Conservation (phyloP, 768 basidiomycete genomes). For the Calocybe indica region DNA sequence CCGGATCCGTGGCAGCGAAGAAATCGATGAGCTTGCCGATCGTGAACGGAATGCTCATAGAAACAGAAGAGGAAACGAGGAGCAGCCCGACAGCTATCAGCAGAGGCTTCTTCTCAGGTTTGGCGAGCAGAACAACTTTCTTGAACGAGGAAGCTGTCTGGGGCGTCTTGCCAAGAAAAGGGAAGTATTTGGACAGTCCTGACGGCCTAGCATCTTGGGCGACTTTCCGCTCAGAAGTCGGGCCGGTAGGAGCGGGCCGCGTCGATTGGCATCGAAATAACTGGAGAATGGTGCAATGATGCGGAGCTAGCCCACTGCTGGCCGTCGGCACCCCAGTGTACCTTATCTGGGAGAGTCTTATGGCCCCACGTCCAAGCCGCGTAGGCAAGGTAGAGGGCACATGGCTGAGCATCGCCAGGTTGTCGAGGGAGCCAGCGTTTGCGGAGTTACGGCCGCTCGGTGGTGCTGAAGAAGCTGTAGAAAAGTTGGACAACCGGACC, state of each 20-base stretch:
- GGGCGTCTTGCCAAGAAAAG: constrained; percentile 12
- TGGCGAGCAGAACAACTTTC: constrained; percentile 75
- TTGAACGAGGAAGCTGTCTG: constrained; percentile 56
- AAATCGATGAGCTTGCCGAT: constrained; percentile 94
- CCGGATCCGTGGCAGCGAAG: constrained; percentile 71
- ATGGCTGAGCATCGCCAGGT: neutral
- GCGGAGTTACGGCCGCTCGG: neutral
- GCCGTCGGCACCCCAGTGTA: no score
- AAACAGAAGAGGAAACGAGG: constrained; percentile 82
- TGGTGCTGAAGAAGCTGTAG: constrained; percentile 5
- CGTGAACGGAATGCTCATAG: constrained; percentile 89
- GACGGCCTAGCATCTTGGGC: no score
- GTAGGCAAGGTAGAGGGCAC: no score
- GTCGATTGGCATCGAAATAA: no score
- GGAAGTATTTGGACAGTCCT: no score
- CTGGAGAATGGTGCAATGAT: no score
- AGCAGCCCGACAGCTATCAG: constrained; percentile 73
- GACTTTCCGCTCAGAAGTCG: no score
- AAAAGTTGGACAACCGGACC: no score
- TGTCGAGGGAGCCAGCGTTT: neutral
- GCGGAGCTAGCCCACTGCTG: no score
- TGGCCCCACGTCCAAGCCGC: no score
- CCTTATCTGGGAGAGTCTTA: no score
- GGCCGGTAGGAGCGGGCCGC: no score
- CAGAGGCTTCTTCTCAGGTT: constrained; percentile 76